Percentiles rank a stretch among this genome's conserved stretches.
These are phyloP conservation scores for Fraxinus paxiana DNA, from an alignment of 305 asterid species.

Conservation along the genomic window DNA sequence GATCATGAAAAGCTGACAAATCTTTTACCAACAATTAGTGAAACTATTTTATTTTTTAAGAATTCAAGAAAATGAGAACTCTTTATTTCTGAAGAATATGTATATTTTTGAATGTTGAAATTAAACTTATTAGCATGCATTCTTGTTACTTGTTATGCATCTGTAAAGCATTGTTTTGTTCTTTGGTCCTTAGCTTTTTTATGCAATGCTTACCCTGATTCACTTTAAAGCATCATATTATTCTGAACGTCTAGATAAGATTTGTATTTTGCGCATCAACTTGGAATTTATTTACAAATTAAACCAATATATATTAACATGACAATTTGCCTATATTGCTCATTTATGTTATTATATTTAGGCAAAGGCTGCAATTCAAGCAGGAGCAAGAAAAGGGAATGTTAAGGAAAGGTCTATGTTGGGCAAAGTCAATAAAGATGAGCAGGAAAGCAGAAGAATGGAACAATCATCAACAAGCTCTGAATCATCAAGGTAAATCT, in stretches of 20 bases:
- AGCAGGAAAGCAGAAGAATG: slow-evolving; percentile 48
- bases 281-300: neutral
- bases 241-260: neutral
- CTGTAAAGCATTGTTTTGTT: neutral
- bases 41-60: neutral
- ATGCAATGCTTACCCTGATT: neutral
- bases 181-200: neutral
- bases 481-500: slow-evolving; percentile 54
- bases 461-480: slow-evolving; percentile 51
- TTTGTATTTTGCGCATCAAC: neutral
- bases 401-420: slow-evolving; percentile 56
- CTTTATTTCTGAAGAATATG: neutral
- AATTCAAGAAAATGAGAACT: neutral
- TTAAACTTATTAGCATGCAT: neutral
- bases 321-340: slow-evolving; percentile 14
- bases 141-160: neutral
- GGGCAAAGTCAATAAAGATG: slow-evolving; percentile 56
- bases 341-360: slow-evolving; percentile 30
- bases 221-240: neutral
- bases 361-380: slow-evolving; percentile 93
- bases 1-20: neutral
- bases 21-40: slow-evolving; percentile 11
- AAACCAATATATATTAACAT: neutral
- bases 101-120: neutral
- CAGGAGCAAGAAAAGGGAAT: slow-evolving; percentile 59